Base-by-base conservation (phyloP, 1,284 basidiomycete species). In the Apiotrichum brassicae region DNA sequence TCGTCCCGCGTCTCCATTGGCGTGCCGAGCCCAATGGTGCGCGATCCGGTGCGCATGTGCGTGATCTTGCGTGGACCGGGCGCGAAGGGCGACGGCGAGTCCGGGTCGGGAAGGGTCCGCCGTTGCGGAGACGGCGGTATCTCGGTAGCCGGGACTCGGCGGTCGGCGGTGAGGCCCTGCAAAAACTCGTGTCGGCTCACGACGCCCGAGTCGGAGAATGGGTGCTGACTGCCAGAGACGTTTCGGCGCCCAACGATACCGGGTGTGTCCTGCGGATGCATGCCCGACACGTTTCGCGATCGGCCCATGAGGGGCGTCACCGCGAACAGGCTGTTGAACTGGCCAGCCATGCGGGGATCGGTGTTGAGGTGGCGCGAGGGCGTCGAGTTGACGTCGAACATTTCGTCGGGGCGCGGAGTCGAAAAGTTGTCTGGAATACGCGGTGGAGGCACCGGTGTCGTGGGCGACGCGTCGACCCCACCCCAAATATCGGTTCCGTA, bases 321-420 rank as follows among this genome's bases (percentile, higher is more conserved):
- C 0, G 64, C 61, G 58, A 71, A 71, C 37, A 71, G 46, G 20
- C 61, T 65, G 8, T 61, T 62, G 53, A 70, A 68, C 41, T 53
- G 49, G n/a, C 56, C 52, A 12, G 52, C 52, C 40, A 57, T 51
- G 35, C 56, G 56, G 16, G 56, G 56, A 41, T 57, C 56, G n/a
- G 52, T 57, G 54, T 66, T 64, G 37, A 71, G 56, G 51, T 68
- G 66, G 7, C 69, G 56, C n/a, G 66, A 68, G 14, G 69, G 69
- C 2, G 69, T 71, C 22, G 67, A 69, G 24, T 64, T 68, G 34
- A 71, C 69, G 43, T 71, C 69, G 39, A 71, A 71, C 5, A 64
- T 46, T 40, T 70, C 68, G 24, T 66, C 68, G 19, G 63, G 52
- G n/a, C 65, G 53, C 9, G 69, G 69, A 2, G 69, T 71, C 4